Evolutionary conservation across 306 rosid genomes (phyloP).

Genomic region (Trichosanthes cucumerina): DNA sequence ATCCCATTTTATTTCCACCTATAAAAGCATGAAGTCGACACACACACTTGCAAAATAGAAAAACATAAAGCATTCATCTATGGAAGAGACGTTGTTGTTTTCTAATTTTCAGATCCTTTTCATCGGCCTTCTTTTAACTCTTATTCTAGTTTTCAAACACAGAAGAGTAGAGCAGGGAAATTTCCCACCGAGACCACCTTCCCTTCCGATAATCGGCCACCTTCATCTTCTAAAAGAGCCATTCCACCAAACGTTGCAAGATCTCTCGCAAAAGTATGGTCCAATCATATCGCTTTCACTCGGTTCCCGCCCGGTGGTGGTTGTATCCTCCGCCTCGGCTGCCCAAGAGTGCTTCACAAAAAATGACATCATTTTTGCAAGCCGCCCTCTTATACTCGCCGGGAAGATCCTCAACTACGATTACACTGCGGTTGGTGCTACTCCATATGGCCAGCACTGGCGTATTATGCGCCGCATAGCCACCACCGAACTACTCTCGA

Average conservation of each 20-base stretch:
- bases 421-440: neutral
- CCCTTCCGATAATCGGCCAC: constrained; percentile 28
- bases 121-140: neutral
- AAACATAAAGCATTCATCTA: neutral
- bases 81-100: neutral
- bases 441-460: constrained; percentile 21
- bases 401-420: constrained; percentile 17
- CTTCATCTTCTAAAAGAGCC: constrained; percentile 31
- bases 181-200: constrained; percentile 20
- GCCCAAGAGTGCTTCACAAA: constrained; percentile 24
- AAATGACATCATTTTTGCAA: constrained; percentile 21
- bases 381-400: constrained; percentile 17
- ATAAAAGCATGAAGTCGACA: no score
- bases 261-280: neutral
- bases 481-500: neutral
- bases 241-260: constrained; percentile 13
- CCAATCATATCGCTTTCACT: neutral
- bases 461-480: neutral
- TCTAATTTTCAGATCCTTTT: neutral
- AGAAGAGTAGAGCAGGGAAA: neutral
- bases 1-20: neutral
- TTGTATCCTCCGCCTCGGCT: constrained; percentile 4
- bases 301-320: constrained; percentile 15
- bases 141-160: neutral
- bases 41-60: no score